phyloP scores from a whole-genome alignment of 179 eudicot species.

The Camellia oleifera region DNA sequence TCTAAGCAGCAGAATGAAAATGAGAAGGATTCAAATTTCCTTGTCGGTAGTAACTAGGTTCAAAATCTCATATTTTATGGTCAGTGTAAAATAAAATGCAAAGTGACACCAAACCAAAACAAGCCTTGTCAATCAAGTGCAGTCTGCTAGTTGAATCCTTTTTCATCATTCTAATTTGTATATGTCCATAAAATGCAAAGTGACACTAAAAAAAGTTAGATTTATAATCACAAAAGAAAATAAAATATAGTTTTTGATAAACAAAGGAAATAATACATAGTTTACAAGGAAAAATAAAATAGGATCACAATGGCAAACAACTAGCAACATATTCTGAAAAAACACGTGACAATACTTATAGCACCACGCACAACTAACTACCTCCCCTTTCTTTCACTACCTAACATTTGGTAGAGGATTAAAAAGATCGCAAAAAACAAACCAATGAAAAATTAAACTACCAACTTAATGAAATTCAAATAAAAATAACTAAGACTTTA shows the following conservation, averaged over 20 bases:
- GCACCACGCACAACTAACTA: not conserved
- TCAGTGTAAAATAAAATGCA: not conserved
- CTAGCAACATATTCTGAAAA: not conserved
- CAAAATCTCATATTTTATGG: not conserved
- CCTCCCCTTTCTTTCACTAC: not conserved
- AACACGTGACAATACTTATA: not conserved
- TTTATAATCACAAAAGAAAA: not conserved
- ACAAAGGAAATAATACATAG: not conserved
- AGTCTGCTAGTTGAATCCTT: too few relatives aligned
- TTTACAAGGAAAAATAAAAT: not conserved
- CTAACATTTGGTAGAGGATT: not conserved
- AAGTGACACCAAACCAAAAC: not conserved
- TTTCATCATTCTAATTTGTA: too few relatives aligned
- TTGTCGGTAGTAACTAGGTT: not conserved
- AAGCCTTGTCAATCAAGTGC: too few relatives aligned
- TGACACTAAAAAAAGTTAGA: not conserved
- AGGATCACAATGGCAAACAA: not conserved
- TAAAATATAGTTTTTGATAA: not conserved
- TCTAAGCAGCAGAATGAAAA: conserved; percentile 33
- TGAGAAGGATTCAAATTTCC: not conserved
- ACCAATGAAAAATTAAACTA: not conserved
- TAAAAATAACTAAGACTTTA: not conserved
- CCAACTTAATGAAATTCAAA: not conserved
- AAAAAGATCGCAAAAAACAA: not conserved
- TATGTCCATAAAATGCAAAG: not conserved